phyloP scores from a whole-genome alignment of 371 early-diverging fungal genomes.

The Chytridium lagenaria region DNA sequence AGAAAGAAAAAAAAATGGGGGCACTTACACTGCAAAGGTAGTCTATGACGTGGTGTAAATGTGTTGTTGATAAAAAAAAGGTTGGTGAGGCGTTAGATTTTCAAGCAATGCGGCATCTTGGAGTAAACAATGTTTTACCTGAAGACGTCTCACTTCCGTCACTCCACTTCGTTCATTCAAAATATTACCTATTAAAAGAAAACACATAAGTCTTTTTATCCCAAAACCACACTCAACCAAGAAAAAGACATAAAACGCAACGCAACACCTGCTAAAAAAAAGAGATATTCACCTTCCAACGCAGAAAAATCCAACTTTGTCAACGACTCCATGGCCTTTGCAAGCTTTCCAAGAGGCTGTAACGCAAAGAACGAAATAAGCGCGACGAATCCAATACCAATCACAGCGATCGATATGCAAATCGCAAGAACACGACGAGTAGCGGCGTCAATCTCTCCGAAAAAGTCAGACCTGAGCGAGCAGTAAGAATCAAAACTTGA shows the following conservation, averaged over 20 bases:
- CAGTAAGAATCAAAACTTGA: neutral
- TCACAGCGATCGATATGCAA: constrained; percentile 3
- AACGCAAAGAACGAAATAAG: constrained; percentile 11
- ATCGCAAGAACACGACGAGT: neutral
- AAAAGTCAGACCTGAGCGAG: constrained; percentile 5
- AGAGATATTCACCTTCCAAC: constrained; percentile 3
- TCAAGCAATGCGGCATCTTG: neutral
- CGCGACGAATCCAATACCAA: neutral
- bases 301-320: constrained; percentile 18
- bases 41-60: neutral
- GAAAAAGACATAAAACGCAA: neutral
- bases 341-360: neutral
- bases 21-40: constrained; percentile 10
- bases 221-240: neutral
- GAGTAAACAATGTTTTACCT: neutral
- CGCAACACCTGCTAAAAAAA: neutral
- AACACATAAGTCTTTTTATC: neutral
- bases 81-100: neutral
- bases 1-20: neutral
- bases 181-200: constrained; percentile 11
- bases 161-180: neutral
- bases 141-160: neutral
- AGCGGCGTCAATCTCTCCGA: constrained; percentile 15
- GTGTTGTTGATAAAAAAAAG: neutral
- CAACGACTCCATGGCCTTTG: constrained; percentile 14